phyloP scores from a whole-genome alignment of 345 rosid species.

The Crucihimalaya himalaica region DNA sequence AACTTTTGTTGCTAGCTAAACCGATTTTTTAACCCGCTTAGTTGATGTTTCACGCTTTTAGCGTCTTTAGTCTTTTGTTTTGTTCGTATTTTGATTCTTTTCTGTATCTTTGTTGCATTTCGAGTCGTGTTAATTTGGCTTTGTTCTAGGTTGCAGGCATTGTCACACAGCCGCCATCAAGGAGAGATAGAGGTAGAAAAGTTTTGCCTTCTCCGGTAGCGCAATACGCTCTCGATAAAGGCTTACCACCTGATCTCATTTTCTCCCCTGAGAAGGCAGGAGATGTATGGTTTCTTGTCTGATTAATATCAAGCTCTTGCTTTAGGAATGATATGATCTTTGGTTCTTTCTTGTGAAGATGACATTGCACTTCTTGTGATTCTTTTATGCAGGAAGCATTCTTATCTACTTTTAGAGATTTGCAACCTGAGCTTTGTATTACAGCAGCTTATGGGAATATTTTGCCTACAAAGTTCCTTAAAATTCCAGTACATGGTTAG shows the following conservation, averaged over 20 bases:
- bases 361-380: background rate
- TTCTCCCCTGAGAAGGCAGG: conserved; percentile 85
- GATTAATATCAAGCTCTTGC: conserved; percentile 10
- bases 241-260: conserved; percentile 77
- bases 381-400: conserved; percentile 58
- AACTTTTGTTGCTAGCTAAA: background rate
- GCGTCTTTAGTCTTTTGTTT: too few relatives aligned
- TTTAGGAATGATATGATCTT: conserved; percentile 14
- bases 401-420: conserved; percentile 61
- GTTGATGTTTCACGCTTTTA: background rate
- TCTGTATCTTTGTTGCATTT: too few relatives aligned
- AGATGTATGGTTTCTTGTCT: conserved; percentile 57
- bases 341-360: background rate
- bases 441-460: conserved; percentile 98
- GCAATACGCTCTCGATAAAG: conserved; percentile 73
- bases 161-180: conserved; percentile 87
- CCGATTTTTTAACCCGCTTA: too few relatives aligned
- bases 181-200: conserved; percentile 81
- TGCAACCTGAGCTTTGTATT: conserved; percentile 89
- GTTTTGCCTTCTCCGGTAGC: conserved; percentile 84
- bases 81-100: too few relatives aligned
- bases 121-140: too few relatives aligned
- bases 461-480: conserved; percentile 81
- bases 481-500: conserved; percentile 78
- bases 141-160: conserved; percentile 78